A percentile compares a stretch with the other conserved stretches of the same genome.
phyloP scores from a whole-genome alignment of 2,329 filamentous ascomycete genomes.

The Diaporthe sp. region DNA sequence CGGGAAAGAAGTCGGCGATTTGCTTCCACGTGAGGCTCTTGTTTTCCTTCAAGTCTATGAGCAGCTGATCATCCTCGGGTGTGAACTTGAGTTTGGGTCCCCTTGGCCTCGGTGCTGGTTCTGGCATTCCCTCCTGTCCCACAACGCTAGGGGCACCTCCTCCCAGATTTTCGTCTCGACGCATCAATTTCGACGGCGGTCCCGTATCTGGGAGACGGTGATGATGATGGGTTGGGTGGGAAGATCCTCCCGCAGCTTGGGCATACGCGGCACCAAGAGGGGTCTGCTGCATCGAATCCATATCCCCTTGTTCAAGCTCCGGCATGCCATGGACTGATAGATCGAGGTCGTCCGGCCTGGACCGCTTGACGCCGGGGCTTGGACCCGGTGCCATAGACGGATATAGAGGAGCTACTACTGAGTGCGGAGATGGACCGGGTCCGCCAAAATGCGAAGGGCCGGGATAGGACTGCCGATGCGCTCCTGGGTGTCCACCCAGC shows the following conservation, averaged over 20 bases:
- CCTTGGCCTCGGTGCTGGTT: slow-evolving; percentile 82
- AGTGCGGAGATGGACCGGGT: slow-evolving; percentile 58
- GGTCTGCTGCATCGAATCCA: slow-evolving; percentile 67
- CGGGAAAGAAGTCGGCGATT: slow-evolving; percentile 96
- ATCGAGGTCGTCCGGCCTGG: slow-evolving; percentile 70
- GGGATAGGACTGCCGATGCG: slow-evolving; percentile 63
- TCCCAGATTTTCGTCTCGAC: slow-evolving; percentile 65
- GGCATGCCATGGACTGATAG: slow-evolving; percentile 63
- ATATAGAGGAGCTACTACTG: slow-evolving; percentile 65
- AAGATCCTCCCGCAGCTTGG: slow-evolving; percentile 57
- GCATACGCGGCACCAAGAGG: slow-evolving; percentile 66
- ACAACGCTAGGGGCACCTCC: slow-evolving; percentile 85
- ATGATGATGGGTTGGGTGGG: slow-evolving; percentile 79
- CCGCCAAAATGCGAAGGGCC: slow-evolving; percentile 66
- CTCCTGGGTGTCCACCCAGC: slow-evolving; percentile 62
- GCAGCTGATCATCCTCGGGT: slow-evolving; percentile 86
- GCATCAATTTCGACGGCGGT: slow-evolving; percentile 76
- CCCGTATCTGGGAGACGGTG: slow-evolving; percentile 82
- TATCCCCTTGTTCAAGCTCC: slow-evolving; percentile 66
- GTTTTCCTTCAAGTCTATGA: slow-evolving; percentile 93
- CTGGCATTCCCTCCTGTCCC: slow-evolving; percentile 87
- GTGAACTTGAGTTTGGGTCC: slow-evolving; percentile 96
- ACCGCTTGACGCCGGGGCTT: slow-evolving; percentile 61
- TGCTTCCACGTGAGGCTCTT: slow-evolving; percentile 97
- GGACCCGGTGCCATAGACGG: slow-evolving; percentile 54